Evolutionary conservation across 169 alveolate species (phyloP).

Genomic region (Amoebophrya sp.): DNA sequence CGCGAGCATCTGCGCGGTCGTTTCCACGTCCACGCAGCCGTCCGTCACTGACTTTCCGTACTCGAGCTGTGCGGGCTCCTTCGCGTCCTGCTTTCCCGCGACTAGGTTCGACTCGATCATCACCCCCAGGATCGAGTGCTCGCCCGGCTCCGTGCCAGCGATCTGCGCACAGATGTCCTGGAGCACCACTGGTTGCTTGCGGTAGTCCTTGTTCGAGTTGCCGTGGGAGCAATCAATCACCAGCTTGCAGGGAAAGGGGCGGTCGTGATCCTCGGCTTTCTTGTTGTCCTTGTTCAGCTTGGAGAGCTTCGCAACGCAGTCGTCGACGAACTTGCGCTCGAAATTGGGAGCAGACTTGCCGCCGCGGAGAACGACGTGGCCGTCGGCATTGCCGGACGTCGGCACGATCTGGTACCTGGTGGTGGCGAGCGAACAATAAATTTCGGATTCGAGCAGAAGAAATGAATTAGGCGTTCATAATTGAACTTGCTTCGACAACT

Average conservation of each 20-base stretch:
- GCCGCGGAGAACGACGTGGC: conserved; percentile 11
- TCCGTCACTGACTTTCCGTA: conserved; percentile 1
- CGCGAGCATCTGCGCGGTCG: background rate
- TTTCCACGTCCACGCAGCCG: conserved; percentile 6
- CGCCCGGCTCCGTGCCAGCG: background rate
- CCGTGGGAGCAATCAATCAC: conserved; percentile 17
- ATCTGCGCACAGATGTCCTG: background rate
- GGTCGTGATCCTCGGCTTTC: background rate
- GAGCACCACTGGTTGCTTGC: background rate
- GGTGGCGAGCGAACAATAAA: too few species aligned
- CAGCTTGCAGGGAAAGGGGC: background rate
- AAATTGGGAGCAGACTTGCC: conserved; percentile 6
- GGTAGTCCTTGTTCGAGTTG: conserved; percentile 14
- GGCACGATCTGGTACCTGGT: background rate
- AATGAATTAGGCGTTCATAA: too few species aligned
- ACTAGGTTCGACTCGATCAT: conserved; percentile 11
- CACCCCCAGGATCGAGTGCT: background rate
- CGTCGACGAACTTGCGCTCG: background rate
- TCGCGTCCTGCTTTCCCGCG: conserved; percentile 11
- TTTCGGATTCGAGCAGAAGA: too few species aligned
- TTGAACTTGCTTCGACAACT: too few species aligned
- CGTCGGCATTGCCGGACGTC: background rate
- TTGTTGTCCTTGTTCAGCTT: background rate
- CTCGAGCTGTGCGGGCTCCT: background rate
- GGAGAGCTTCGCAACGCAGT: background rate